Evolutionary conservation across 768 basidiomycete species (phyloP), one percentile per base, ranked within the genome.

Genomic region (Amyloporia xantha): DNA sequence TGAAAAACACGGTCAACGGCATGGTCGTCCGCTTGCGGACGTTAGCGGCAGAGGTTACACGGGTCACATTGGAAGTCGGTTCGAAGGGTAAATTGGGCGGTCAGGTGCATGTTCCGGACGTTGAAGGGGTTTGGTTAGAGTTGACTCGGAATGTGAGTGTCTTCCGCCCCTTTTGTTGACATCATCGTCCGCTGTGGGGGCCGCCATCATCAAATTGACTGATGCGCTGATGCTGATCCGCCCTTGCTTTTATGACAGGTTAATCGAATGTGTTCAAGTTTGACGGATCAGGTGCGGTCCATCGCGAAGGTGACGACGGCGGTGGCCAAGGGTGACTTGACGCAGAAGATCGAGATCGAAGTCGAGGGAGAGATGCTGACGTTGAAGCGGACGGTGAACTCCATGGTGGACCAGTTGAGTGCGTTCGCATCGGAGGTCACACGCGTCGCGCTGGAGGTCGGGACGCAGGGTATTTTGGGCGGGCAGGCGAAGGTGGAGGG

Each of bases 381-480:
- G 13, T 73, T 91, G 66, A 89, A 88, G 62, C 71, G 77, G 19
- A 91, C 88, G 10, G 87, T 91, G 54, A 94, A 94, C 60, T 85
- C 84, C n/a, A 96, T 96, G 92, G 90, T 94, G 63, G 90, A 91
- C 63, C 86, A 87, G 48, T 66, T 94, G 54, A 82, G 86, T 56
- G 87, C 86, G 4, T 94, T 94, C 61, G 88, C 91, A 12, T 81
- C 78, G 2, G 91, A 93, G 73, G 68, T 87, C 24, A 87, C 83
- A 4, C 75, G 87, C 54, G 86, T 95, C 41, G 90, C 91, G 1
- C 67, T 89, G 62, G 91, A 93, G 58, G 91, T 93, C 59, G 91
- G 91, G 20, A 92, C 91, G 2, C 84, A 92, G 58, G 91, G 88
- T 61, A 90, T 90, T 39, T 71, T 94, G 56, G 91, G 93, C 52